Percentiles rank a stretch among this genome's conserved stretches.
phyloP scores from a whole-genome alignment of 2,329 filamentous ascomycete genomes.

The Aspergillus sclerotialis region DNA sequence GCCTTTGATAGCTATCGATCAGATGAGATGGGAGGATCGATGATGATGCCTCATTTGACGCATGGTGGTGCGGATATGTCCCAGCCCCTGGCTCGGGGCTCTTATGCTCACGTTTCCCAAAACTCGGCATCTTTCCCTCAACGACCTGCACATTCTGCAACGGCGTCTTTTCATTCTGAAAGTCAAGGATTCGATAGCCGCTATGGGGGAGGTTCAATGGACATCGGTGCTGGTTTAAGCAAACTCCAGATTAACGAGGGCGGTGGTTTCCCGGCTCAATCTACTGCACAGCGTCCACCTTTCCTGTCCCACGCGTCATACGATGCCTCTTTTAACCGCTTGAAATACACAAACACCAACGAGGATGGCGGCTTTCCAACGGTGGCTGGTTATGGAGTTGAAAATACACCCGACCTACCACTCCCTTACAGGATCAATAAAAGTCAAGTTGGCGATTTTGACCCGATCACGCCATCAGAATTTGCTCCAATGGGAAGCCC shows the following conservation, averaged over 20 bases:
- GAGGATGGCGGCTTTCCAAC: constrained; percentile 25
- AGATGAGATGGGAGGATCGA: constrained; percentile 22
- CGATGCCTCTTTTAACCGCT: constrained; percentile 41
- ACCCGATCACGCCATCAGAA: constrained; percentile 40
- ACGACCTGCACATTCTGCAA: constrained; percentile 29
- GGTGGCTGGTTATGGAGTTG: constrained; percentile 17
- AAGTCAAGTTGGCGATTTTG: constrained; percentile 36
- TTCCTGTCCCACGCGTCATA: constrained; percentile 31
- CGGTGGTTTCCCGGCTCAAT: constrained; percentile 25
- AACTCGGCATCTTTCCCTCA: constrained; percentile 29
- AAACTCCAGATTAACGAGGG: constrained; percentile 32
- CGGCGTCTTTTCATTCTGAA: constrained; percentile 35
- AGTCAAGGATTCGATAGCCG: constrained; percentile 26
- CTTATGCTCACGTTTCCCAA: constrained; percentile 27
- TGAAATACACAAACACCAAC: constrained; percentile 30
- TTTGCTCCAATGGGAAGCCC: constrained; percentile 39
- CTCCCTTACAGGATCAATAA: constrained; percentile 28
- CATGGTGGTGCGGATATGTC: constrained; percentile 23
- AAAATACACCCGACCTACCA: constrained; percentile 23
- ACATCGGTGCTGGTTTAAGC: constrained; percentile 24
- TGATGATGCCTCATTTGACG: constrained; percentile 23
- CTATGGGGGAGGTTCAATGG: constrained; percentile 20
- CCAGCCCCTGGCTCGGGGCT: constrained; percentile 16
- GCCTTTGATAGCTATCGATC: constrained; percentile 21
- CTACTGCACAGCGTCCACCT: constrained; percentile 17